Evolutionary conservation across 176 grass and related monocot genomes (phyloP).

Genomic region (Stipa capillata): DNA sequence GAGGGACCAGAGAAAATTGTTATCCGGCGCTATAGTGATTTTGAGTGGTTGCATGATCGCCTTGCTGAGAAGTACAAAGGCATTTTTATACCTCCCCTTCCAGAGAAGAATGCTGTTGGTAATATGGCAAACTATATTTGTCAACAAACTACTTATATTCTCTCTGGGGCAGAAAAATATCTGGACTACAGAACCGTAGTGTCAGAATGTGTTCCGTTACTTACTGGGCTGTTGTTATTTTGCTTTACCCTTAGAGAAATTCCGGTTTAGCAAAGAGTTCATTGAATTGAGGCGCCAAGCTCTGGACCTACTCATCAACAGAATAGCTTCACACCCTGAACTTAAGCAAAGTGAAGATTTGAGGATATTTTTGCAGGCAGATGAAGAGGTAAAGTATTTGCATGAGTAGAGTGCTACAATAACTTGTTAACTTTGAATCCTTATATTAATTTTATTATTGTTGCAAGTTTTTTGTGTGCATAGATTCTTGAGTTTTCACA

Average conservation of each 20-base stretch:
- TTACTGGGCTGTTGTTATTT: background rate
- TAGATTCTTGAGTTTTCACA: background rate
- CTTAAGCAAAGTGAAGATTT: slow-evolving; percentile 91
- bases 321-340: slow-evolving; percentile 88
- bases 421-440: background rate
- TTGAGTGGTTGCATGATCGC: slow-evolving; percentile 89
- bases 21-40: slow-evolving; percentile 96
- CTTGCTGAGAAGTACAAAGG: slow-evolving; percentile 96
- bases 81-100: slow-evolving; percentile 89
- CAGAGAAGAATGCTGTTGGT: slow-evolving; percentile 99
- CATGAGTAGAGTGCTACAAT: background rate
- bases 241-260: slow-evolving; percentile 60
- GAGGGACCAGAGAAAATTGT: slow-evolving; percentile 95
- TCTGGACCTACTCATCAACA: slow-evolving; percentile 82
- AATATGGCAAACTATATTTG: slow-evolving; percentile 24
- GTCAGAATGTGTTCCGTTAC: background rate
- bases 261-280: slow-evolving; percentile 93
- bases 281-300: slow-evolving; percentile 95
- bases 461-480: background rate
- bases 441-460: background rate
- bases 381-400: slow-evolving; percentile 81
- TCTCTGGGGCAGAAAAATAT: background rate
- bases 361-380: slow-evolving; percentile 82
- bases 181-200: background rate
- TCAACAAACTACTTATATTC: background rate